Evolutionary conservation across 306 rosid genomes (phyloP).

Genomic region (Corylus americana): DNA sequence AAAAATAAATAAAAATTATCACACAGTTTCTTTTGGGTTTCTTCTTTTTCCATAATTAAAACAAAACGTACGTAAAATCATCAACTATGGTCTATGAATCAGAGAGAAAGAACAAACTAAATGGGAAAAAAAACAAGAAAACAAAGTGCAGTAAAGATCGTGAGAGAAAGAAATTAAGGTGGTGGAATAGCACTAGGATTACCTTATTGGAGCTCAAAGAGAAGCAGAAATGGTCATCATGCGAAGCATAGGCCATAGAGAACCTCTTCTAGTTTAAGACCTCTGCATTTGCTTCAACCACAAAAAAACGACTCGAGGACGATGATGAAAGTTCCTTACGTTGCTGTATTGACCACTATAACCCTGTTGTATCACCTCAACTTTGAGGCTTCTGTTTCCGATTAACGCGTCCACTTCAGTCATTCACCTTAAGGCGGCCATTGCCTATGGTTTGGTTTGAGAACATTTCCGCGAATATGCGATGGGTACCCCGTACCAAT

Average conservation of each 20-base stretch:
- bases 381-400: not conserved
- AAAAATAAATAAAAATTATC: not conserved
- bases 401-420: not conserved
- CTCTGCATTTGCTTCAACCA: not conserved
- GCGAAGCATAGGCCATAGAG: not conserved
- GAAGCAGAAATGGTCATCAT: not conserved
- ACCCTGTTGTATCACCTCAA: not conserved
- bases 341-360: not conserved
- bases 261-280: not conserved
- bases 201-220: conserved; percentile 1
- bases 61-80: not conserved
- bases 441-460: not conserved
- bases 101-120: not conserved
- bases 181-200: not conserved
- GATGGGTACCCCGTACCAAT: not conserved
- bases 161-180: not conserved
- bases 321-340: not conserved
- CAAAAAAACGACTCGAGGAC: not conserved
- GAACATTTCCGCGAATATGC: not conserved
- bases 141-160: not conserved
- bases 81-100: not conserved
- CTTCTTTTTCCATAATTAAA: not conserved
- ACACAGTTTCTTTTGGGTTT: not conserved
- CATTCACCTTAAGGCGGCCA: not conserved
- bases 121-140: not conserved